Percentiles rank a stretch among this genome's conserved stretches.
phyloP scores from a whole-genome alignment of 192 early-diverging fungal species.

The Rhizoclosmatium globosum region DNA sequence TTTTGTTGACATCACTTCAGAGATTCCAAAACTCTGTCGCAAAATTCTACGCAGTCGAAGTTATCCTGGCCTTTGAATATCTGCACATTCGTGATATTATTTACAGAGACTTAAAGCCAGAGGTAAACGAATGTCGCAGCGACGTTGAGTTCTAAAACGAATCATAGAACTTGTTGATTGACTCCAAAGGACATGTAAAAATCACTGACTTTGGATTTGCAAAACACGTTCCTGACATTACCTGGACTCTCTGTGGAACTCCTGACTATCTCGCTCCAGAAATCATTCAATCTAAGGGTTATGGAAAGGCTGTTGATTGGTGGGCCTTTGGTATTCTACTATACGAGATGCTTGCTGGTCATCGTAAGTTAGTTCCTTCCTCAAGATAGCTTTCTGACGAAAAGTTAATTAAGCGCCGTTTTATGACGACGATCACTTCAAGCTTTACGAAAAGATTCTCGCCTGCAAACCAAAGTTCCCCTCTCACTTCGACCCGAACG shows the following conservation, averaged over 20 bases:
- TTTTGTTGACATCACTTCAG: constrained; percentile 45
- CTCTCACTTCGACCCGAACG: constrained; percentile 79
- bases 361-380: constrained; percentile 51
- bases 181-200: constrained; percentile 81
- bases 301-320: constrained; percentile 82
- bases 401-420: constrained; percentile 84
- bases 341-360: constrained; percentile 87
- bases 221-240: constrained; percentile 81
- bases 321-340: constrained; percentile 79
- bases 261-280: constrained; percentile 79
- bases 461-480: constrained; percentile 85
- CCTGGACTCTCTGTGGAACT: constrained; percentile 88
- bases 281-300: constrained; percentile 75
- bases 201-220: constrained; percentile 89
- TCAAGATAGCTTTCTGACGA: constrained; percentile 63
- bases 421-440: constrained; percentile 94
- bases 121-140: constrained; percentile 39
- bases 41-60: constrained; percentile 89
- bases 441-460: constrained; percentile 93
- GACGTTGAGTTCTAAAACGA: neutral
- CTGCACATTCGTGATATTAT: constrained; percentile 87
- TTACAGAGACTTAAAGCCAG: constrained; percentile 92
- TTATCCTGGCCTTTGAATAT: constrained; percentile 88
- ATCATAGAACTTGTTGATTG: constrained; percentile 73
- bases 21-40: constrained; percentile 89